Evolutionary conservation across 345 rosid species (phyloP).

Genomic region (Erysimum cheiranthoides): DNA sequence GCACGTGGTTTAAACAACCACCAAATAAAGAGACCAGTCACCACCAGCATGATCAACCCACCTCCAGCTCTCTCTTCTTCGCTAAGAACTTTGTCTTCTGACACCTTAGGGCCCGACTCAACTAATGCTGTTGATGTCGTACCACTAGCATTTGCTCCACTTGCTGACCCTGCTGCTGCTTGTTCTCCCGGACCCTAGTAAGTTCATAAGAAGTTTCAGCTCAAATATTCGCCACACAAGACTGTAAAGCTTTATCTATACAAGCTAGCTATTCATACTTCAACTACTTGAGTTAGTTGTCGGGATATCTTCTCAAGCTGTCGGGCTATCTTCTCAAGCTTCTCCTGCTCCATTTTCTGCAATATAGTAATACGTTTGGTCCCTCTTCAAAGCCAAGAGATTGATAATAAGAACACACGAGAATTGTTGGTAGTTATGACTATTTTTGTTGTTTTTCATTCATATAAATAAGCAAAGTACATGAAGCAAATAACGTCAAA

Average conservation of each 20-base stretch:
- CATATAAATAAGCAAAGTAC: no score
- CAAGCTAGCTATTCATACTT: background rate
- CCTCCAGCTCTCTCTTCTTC: no score
- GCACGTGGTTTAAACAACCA: slow-evolving; percentile 82
- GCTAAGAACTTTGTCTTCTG: slow-evolving; percentile 83
- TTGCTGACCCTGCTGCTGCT: slow-evolving; percentile 49
- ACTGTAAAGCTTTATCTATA: background rate
- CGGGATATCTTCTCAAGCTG: slow-evolving; percentile 47
- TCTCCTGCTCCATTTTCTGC: slow-evolving; percentile 93
- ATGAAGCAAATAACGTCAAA: no score
- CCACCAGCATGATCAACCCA: slow-evolving; percentile 71
- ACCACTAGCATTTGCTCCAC: slow-evolving; percentile 53
- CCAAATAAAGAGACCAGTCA: slow-evolving; percentile 68
- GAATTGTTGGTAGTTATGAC: no score
- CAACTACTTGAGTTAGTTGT: background rate
- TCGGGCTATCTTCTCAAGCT: slow-evolving; percentile 85
- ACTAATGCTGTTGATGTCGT: slow-evolving; percentile 51
- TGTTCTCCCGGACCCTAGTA: slow-evolving; percentile 76
- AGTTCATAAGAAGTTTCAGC: slow-evolving; percentile 6
- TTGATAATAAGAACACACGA: no score
- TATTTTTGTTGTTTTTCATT: no score
- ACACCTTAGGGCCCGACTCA: slow-evolving; percentile 62
- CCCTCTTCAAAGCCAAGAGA: no score
- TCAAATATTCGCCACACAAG: background rate
- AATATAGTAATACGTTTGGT: no score